Conservation (phyloP, 306 rosid genomes). For the Cicer bijugum region DNA sequence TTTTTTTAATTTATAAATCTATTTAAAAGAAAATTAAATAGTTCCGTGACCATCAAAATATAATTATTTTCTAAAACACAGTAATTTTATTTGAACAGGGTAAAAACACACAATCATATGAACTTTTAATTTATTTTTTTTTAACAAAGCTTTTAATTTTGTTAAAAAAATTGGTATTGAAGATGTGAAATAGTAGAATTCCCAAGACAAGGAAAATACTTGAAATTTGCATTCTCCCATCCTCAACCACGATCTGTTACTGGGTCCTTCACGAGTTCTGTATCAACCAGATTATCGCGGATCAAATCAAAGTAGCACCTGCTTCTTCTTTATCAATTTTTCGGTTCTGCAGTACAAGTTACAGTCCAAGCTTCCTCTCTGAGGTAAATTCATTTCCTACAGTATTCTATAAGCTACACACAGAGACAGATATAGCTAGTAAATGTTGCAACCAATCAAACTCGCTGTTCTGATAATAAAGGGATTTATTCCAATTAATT, state of each 20-base stretch:
- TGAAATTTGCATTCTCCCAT: background rate
- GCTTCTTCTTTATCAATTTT: background rate
- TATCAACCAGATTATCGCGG: slow-evolving; percentile 33
- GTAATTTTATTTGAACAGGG: too few relatives aligned
- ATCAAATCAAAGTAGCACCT: slow-evolving; percentile 18
- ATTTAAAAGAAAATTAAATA: too few relatives aligned
- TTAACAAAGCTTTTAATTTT: too few relatives aligned
- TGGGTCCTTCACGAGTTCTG: background rate
- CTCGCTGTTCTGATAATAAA: background rate
- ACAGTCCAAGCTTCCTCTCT: background rate
- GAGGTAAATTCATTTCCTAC: slow-evolving; percentile 33
- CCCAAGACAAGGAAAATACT: background rate
- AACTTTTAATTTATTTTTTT: too few relatives aligned
- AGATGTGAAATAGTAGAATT: background rate
- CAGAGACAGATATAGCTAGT: background rate
- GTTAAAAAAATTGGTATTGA: background rate
- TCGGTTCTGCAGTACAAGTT: background rate
- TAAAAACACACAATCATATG: too few relatives aligned
- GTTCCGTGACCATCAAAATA: too few relatives aligned
- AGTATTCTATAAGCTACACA: background rate
- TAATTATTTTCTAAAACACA: too few relatives aligned
- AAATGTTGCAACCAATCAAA: background rate
- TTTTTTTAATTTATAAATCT: too few relatives aligned
- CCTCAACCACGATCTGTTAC: background rate
- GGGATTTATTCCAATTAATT: slow-evolving; percentile 32